phyloP scores from a whole-genome alignment of 805 yeast species.

The Starmerella geochares region DNA sequence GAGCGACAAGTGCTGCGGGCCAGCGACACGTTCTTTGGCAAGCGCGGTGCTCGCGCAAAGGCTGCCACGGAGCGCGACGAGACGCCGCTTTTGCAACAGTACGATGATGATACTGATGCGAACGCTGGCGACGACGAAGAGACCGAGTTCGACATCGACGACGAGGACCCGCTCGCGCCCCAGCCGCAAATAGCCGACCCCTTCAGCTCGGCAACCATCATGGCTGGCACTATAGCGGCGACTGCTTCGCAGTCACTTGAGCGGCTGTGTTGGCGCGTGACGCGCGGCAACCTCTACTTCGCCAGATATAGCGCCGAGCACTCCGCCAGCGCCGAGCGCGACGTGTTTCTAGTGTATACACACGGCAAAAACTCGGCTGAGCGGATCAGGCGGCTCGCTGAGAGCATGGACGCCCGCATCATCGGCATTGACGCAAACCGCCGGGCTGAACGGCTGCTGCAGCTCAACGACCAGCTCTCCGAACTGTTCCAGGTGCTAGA shows the following conservation, averaged over 20 bases:
- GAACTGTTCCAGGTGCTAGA: constrained; percentile 52
- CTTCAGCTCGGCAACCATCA: constrained; percentile 30
- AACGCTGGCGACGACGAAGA: constrained; percentile 3
- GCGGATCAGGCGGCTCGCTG: constrained; percentile 70
- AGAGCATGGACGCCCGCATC: constrained; percentile 74
- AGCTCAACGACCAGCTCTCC: constrained; percentile 39
- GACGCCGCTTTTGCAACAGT: constrained; percentile 31
- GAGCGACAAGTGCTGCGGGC: constrained; percentile 51
- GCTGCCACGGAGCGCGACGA: constrained; percentile 16
- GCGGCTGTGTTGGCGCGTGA: constrained; percentile 79
- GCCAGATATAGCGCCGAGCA: constrained; percentile 62
- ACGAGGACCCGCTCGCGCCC: constrained; percentile 18
- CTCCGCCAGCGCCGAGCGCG: constrained; percentile 53
- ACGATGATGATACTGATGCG: constrained; percentile 8
- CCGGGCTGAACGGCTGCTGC: constrained; percentile 28
- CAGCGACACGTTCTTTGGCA: constrained; percentile 36
- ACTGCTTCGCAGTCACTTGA: constrained; percentile 60
- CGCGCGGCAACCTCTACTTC: constrained; percentile 83
- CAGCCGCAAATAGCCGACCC: neutral
- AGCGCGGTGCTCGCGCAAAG: constrained; percentile 6
- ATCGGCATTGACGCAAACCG: constrained; percentile 47
- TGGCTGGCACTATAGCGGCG: constrained; percentile 74
- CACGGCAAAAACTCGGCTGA: constrained; percentile 70
- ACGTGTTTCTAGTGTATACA: constrained; percentile 78
- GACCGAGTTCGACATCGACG: constrained; percentile 21